phyloP scores from a whole-genome alignment of 2,329 filamentous ascomycete genomes.

The Sarocladium kiliense region DNA sequence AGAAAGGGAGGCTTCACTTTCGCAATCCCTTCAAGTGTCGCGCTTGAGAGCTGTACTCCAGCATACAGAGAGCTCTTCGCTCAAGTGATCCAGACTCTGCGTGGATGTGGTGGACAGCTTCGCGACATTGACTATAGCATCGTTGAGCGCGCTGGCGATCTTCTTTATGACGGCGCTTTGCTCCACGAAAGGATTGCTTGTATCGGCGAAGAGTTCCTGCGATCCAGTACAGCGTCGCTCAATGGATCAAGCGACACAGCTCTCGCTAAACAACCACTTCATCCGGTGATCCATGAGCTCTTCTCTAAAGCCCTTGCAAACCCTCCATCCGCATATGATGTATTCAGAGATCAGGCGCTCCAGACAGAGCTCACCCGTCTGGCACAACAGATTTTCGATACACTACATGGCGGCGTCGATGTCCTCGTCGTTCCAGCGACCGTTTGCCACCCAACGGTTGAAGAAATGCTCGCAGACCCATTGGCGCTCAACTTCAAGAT shows the following conservation, averaged over 20 bases:
- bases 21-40: constrained; percentile 39
- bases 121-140: constrained; percentile 36
- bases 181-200: constrained; percentile 48
- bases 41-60: constrained; percentile 29
- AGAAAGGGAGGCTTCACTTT: constrained; percentile 33
- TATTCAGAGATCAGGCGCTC: constrained; percentile 41
- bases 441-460: constrained; percentile 41
- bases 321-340: constrained; percentile 27
- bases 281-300: constrained; percentile 34
- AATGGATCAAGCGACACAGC: constrained; percentile 22
- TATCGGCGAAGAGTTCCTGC: constrained; percentile 26
- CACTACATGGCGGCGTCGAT: constrained; percentile 36
- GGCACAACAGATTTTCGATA: constrained; percentile 35
- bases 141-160: constrained; percentile 42
- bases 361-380: constrained; percentile 29
- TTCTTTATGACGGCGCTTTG: constrained; percentile 49
- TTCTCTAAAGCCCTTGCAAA: constrained; percentile 35
- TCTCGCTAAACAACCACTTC: constrained; percentile 21
- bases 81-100: constrained; percentile 30
- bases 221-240: neutral
- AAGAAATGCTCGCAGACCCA: constrained; percentile 44
- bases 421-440: constrained; percentile 48
- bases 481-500: constrained; percentile 44
- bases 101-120: constrained; percentile 24
- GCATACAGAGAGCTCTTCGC: constrained; percentile 29